phyloP scores from a whole-genome alignment of 768 basidiomycete species.

The Lactarius pseudohatsudake region DNA sequence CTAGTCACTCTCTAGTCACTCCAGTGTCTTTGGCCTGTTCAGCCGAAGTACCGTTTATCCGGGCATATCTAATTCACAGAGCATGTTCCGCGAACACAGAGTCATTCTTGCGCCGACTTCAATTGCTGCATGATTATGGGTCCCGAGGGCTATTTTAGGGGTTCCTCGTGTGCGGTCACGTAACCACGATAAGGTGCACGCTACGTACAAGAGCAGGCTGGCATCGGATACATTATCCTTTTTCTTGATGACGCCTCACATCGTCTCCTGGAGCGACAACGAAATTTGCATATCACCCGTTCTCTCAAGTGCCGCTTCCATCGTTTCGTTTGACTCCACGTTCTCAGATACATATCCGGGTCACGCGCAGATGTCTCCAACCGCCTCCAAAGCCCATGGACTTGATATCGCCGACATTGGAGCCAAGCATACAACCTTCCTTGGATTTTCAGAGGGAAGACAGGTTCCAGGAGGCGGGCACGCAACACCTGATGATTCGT shows the following conservation, averaged over 20 bases:
- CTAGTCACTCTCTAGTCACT: too few relatives aligned
- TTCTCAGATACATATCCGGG: not conserved
- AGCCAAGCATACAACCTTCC: not conserved
- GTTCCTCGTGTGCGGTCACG: not conserved
- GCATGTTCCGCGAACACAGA: not conserved
- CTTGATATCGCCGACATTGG: not conserved
- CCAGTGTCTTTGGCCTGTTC: too few relatives aligned
- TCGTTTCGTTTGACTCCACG: slow-evolving; percentile 11
- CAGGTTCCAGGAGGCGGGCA: not conserved
- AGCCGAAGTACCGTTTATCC: too few relatives aligned
- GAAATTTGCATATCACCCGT: not conserved
- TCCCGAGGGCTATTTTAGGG: not conserved
- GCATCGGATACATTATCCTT: not conserved
- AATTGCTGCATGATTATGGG: not conserved
- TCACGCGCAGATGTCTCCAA: not conserved
- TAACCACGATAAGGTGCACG: not conserved
- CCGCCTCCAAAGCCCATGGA: not conserved
- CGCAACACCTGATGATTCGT: slow-evolving; percentile 1
- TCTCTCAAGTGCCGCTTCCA: not conserved
- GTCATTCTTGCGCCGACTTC: not conserved
- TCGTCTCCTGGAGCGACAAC: not conserved
- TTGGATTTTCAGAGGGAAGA: not conserved
- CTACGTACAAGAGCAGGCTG: too few relatives aligned
- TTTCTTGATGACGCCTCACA: slow-evolving; percentile 5
- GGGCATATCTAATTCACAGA: not conserved